A percentile compares a stretch with the other conserved stretches of the same genome.
These are phyloP conservation scores for Sclerotinia spermophila DNA, from an alignment of 2,329 filamentous ascomycete species.

Conservation along the genomic window DNA sequence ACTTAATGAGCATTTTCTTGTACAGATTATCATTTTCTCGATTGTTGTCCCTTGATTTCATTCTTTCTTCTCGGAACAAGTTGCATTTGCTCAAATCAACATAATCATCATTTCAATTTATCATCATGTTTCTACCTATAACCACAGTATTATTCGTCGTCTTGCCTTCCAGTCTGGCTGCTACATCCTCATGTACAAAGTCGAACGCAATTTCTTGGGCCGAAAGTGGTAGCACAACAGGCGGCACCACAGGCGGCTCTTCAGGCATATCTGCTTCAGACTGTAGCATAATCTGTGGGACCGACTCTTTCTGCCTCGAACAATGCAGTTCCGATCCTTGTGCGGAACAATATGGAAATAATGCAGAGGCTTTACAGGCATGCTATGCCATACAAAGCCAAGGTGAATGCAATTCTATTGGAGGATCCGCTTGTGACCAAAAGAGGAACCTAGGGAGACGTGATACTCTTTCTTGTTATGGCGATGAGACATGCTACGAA, in stretches of 20 bases:
- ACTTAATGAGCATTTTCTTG: background rate
- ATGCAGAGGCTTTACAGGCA: background rate
- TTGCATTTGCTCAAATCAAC: background rate
- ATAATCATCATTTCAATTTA: background rate
- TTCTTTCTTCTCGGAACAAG: background rate
- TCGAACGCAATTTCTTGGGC: background rate
- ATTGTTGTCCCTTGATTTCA: no score
- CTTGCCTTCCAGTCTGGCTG: background rate
- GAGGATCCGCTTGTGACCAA: background rate
- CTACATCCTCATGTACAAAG: background rate
- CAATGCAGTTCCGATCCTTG: background rate
- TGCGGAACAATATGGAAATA: background rate
- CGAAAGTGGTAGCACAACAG: background rate
- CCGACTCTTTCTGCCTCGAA: background rate
- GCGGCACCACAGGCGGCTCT: background rate
- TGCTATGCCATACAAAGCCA: background rate
- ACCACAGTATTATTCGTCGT: background rate
- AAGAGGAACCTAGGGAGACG: background rate
- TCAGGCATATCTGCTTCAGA: background rate
- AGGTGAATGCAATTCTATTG: background rate
- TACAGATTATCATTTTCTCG: background rate
- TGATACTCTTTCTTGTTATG: background rate
- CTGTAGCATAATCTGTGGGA: background rate
- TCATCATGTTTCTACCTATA: background rate
- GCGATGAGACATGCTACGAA: background rate